Conservation (phyloP, 1,284 basidiomycete genomes). For the Tausonia pullulans region DNA sequence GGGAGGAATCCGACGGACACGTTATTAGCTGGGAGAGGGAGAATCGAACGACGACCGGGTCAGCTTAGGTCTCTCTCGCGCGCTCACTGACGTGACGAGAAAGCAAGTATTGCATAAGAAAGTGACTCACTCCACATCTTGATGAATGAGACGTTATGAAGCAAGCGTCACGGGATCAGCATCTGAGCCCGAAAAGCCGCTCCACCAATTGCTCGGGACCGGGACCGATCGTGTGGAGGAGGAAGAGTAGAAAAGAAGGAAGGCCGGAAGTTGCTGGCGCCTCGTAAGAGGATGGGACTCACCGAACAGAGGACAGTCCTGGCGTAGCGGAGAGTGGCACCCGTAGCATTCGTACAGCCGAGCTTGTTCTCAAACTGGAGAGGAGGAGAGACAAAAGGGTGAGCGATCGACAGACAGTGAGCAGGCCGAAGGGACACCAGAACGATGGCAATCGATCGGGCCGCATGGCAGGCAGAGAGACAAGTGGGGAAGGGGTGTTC, state of each 20-base stretch:
- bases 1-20: constrained; percentile 17
- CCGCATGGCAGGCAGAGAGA: neutral
- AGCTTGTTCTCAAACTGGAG: constrained; percentile 27
- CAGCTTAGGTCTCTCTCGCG: no score
- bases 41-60: no score
- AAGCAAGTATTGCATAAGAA: no score
- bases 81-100: no score
- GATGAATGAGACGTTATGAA: no score
- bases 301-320: constrained; percentile 30
- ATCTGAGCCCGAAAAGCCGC: no score
- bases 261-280: neutral
- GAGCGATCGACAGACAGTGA: neutral
- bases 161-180: no score
- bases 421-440: constrained; percentile 12
- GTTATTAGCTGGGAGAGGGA: neutral
- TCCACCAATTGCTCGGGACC: no score
- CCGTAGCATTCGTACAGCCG: constrained; percentile 27
- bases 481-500: neutral
- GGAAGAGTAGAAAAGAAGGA: neutral
- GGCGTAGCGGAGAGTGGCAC: constrained; percentile 26
- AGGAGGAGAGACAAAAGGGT: neutral
- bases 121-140: no score
- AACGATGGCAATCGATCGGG: neutral
- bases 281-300: constrained; percentile 22
- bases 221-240: neutral